These are phyloP conservation scores for Kodamaea restingae DNA, from an alignment of 805 yeast species.

Conservation along the genomic window DNA sequence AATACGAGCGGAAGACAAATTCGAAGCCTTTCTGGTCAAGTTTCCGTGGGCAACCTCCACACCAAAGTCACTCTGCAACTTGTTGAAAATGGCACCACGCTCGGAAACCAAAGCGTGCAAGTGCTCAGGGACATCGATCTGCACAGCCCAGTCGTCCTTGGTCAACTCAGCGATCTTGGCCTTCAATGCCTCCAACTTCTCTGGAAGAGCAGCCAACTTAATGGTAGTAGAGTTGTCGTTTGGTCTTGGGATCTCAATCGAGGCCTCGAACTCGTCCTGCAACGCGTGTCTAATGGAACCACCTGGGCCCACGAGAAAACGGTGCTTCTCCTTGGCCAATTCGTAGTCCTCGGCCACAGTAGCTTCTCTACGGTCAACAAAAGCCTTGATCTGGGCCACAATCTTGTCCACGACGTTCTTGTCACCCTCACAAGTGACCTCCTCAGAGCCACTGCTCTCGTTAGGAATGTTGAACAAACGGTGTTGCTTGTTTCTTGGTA, in stretches of 20 bases:
- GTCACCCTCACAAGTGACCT: conserved; percentile 70
- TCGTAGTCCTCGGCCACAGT: conserved; percentile 48
- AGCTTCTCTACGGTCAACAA: conserved; percentile 64
- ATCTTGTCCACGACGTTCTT: conserved; percentile 67
- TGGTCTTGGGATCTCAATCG: conserved; percentile 62
- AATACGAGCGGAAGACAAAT: conserved; percentile 40
- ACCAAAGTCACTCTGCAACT: conserved; percentile 46
- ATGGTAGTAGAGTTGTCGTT: conserved; percentile 49
- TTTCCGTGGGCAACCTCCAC: conserved; percentile 61
- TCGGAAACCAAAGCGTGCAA: conserved; percentile 61
- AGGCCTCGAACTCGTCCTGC: conserved; percentile 65
- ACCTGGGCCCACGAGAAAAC: conserved; percentile 74
- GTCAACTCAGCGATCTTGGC: conserved; percentile 57
- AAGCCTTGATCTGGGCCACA: conserved; percentile 53
- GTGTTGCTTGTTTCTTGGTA: conserved; percentile 43
- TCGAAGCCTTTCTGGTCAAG: conserved; percentile 45
- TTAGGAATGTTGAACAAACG: conserved; percentile 68
- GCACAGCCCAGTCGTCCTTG: conserved; percentile 53
- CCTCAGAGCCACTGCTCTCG: conserved; percentile 53
- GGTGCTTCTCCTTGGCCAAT: conserved; percentile 70
- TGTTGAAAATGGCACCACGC: conserved; percentile 59
- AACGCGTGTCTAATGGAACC: conserved; percentile 71
- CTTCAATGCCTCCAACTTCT: conserved; percentile 58
- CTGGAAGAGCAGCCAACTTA: conserved; percentile 62
- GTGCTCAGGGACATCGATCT: conserved; percentile 53